phyloP scores from a whole-genome alignment of 148 eudicot genomes.

The Rhododendron williamsianum region DNA sequence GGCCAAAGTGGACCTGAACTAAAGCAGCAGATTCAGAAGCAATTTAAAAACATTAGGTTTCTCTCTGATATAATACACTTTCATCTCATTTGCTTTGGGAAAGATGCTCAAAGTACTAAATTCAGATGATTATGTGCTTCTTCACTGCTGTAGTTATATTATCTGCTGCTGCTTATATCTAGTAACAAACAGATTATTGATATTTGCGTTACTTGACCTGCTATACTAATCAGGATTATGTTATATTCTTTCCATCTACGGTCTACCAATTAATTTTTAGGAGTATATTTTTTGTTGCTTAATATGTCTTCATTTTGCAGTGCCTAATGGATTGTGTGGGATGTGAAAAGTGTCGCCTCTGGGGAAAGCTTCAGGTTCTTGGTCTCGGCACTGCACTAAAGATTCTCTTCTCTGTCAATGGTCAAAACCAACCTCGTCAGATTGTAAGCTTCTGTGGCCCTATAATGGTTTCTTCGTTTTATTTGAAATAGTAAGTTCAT shows the following conservation, averaged over 20 bases:
- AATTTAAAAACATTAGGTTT: conserved; percentile 81
- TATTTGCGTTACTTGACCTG: conserved; percentile 6
- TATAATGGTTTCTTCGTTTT: neutral
- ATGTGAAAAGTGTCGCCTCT: conserved; percentile 92
- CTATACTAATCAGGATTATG: neutral
- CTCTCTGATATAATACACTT: neutral
- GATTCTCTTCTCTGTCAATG: conserved; percentile 72
- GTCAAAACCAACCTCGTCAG: conserved; percentile 35
- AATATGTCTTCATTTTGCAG: conserved; percentile 36
- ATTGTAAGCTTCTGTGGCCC: conserved; percentile 39
- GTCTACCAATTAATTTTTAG: neutral
- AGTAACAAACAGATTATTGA: neutral
- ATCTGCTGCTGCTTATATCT: too few relatives aligned
- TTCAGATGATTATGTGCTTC: neutral
- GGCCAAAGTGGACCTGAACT: conserved; percentile 89
- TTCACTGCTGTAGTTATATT: neutral
- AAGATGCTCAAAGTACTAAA: neutral
- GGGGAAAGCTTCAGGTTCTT: conserved; percentile 98
- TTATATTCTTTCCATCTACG: neutral
- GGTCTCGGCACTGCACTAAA: conserved; percentile 96
- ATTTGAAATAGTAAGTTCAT: neutral
- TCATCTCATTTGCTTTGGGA: neutral
- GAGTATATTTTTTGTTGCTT: neutral
- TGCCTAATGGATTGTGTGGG: conserved; percentile 97
- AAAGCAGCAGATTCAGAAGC: conserved; percentile 77